Conservation (phyloP, 164 flowering plant genomes). For the Macadamia integrifolia region DNA sequence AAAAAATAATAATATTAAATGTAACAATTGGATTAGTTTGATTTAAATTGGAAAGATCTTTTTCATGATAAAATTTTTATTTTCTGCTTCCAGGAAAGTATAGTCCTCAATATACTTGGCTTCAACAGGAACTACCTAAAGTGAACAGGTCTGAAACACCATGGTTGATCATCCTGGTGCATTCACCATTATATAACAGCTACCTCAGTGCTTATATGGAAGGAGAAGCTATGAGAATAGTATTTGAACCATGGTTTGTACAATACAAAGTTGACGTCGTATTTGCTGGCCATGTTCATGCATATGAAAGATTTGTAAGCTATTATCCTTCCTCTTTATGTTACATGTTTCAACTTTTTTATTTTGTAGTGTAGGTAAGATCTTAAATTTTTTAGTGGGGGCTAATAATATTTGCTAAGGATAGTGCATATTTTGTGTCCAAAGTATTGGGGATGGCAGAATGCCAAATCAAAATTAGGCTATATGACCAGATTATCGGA, state of each 20-base stretch:
- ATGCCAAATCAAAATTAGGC: too few species aligned
- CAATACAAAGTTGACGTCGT: slow-evolving; percentile 73
- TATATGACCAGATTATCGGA: too few species aligned
- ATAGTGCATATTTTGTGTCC: too few species aligned
- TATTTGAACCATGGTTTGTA: slow-evolving; percentile 70
- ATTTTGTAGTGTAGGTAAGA: too few species aligned
- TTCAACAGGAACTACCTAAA: slow-evolving; percentile 49
- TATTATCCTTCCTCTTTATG: background rate
- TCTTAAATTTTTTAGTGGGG: too few species aligned
- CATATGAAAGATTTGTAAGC: slow-evolving; percentile 81
- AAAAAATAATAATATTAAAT: too few species aligned
- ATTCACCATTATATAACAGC: slow-evolving; percentile 65
- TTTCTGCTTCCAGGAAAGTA: slow-evolving; percentile 34
- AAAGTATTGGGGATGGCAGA: too few species aligned
- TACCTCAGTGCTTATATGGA: slow-evolving; percentile 72
- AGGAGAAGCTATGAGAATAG: slow-evolving; percentile 79
- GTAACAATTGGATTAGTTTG: too few species aligned
- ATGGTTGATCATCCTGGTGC: slow-evolving; percentile 82
- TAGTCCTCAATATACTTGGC: slow-evolving; percentile 76
- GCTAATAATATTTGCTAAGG: too few species aligned
- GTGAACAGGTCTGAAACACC: slow-evolving; percentile 82
- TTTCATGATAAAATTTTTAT: background rate
- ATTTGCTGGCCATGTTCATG: slow-evolving; percentile 90
- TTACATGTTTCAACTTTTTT: background rate
- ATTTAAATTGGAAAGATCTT: too few species aligned